These are phyloP conservation scores for Alternaria sp. DNA, from an alignment of 2,329 filamentous ascomycete species.

Conservation along the genomic window DNA sequence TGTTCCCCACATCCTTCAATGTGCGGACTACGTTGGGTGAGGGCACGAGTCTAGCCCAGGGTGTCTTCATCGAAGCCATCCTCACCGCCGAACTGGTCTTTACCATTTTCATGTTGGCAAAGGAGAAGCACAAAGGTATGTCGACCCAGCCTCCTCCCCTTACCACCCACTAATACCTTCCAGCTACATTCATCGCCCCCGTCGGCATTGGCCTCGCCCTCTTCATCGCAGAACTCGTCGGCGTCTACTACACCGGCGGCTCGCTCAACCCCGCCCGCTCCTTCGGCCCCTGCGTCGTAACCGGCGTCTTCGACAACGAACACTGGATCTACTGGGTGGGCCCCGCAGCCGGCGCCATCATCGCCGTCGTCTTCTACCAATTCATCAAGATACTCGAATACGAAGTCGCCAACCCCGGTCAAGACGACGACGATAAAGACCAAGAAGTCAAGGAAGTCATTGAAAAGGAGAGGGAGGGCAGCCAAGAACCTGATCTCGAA, in stretches of 20 bases:
- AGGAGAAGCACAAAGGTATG: conserved; percentile 69
- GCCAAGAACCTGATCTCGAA: conserved; percentile 3
- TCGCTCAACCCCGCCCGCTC: conserved; percentile 56
- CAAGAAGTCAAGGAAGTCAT: conserved; percentile 24
- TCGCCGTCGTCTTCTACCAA: conserved; percentile 58
- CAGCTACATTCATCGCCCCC: conserved; percentile 71
- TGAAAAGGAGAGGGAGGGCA: conserved; percentile 15
- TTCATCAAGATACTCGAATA: conserved; percentile 54
- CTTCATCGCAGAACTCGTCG: conserved; percentile 65
- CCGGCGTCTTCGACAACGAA: conserved; percentile 49
- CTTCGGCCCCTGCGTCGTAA: conserved; percentile 55
- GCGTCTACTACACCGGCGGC: conserved; percentile 57
- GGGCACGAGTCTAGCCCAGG: conserved; percentile 52
- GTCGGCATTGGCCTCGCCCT: conserved; percentile 74
- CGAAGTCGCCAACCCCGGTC: conserved; percentile 46
- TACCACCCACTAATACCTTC: not conserved
- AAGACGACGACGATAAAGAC: conserved; percentile 42
- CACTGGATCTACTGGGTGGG: conserved; percentile 61
- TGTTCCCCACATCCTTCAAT: conserved; percentile 56
- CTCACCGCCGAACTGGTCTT: conserved; percentile 48
- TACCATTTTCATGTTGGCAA: conserved; percentile 65
- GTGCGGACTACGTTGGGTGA: conserved; percentile 54
- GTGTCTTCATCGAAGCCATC: conserved; percentile 53
- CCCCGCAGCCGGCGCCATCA: conserved; percentile 50
- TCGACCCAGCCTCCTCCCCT: not conserved